Conservation (phyloP, 129 eudicot species). For the Flaveria trinervia region DNA sequence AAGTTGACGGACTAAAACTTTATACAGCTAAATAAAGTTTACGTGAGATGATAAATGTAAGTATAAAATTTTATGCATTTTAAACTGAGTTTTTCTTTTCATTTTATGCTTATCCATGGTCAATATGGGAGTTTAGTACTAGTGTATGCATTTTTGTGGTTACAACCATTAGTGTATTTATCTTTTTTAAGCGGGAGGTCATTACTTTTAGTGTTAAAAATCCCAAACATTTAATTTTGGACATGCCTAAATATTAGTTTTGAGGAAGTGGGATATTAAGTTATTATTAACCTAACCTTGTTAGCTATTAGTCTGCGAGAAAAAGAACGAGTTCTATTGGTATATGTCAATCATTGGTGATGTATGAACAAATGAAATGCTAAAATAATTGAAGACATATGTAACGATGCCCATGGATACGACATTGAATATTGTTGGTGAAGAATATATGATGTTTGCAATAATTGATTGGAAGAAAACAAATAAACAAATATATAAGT, state of each 20-base stretch:
- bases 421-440: slow-evolving; percentile 15
- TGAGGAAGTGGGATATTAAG: not conserved
- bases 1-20: too few species aligned
- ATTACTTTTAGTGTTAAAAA: not conserved
- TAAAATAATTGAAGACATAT: slow-evolving; percentile 18
- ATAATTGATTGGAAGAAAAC: slow-evolving; percentile 20
- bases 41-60: too few species aligned
- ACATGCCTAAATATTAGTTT: slow-evolving; percentile 4
- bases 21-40: not conserved
- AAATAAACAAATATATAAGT: not conserved
- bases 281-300: not conserved
- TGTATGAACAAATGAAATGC: not conserved
- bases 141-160: not conserved
- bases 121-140: not conserved
- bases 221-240: not conserved
- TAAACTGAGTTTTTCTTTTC: not conserved
- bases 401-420: not conserved
- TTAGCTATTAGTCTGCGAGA: slow-evolving; percentile 10
- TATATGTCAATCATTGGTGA: slow-evolving; percentile 1
- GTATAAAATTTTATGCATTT: not conserved
- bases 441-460: slow-evolving; percentile 20
- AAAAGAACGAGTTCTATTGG: not conserved
- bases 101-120: not conserved
- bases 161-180: not conserved
- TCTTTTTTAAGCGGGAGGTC: not conserved